These are phyloP conservation scores for Besnoitia besnoiti DNA, from an alignment of 169 alveolate genomes.

Conservation along the genomic window DNA sequence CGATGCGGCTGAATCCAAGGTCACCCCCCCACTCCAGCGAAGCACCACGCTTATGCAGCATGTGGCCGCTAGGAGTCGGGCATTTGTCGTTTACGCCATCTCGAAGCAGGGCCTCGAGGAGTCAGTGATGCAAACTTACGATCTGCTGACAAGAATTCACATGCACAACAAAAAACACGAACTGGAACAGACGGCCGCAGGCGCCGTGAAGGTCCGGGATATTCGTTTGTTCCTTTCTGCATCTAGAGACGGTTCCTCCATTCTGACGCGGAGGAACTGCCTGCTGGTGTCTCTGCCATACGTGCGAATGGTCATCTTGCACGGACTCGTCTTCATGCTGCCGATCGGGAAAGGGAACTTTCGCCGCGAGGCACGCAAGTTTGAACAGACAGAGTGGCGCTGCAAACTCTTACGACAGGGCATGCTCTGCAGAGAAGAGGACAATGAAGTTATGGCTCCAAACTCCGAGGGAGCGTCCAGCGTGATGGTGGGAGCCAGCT, in stretches of 20 bases:
- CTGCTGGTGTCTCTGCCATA: conserved; percentile 22
- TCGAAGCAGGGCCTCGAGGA: neutral
- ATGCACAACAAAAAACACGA: neutral
- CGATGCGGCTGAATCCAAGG: neutral
- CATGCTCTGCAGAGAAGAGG: neutral
- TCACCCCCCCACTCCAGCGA: neutral
- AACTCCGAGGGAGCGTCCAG: neutral
- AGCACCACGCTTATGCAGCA: conserved; percentile 35
- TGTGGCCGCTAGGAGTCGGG: conserved; percentile 1
- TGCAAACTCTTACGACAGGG: neutral
- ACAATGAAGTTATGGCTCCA: neutral
- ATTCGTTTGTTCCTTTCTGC: conserved; percentile 18
- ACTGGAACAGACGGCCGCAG: neutral
- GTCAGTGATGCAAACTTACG: neutral
- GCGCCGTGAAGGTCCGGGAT: conserved; percentile 39
- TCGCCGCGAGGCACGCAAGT: neutral
- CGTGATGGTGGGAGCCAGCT: neutral
- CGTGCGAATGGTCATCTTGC: conserved; percentile 24
- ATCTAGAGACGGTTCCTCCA: neutral
- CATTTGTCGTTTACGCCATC: conserved; percentile 12
- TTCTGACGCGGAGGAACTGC: conserved; percentile 5
- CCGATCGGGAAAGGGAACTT: conserved; percentile 1
- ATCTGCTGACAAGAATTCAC: neutral
- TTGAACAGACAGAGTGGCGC: conserved; percentile 29
- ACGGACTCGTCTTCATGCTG: neutral